Base-by-base conservation (phyloP, 176 grass and related monocot genomes). In the Lolium perenne region DNA sequence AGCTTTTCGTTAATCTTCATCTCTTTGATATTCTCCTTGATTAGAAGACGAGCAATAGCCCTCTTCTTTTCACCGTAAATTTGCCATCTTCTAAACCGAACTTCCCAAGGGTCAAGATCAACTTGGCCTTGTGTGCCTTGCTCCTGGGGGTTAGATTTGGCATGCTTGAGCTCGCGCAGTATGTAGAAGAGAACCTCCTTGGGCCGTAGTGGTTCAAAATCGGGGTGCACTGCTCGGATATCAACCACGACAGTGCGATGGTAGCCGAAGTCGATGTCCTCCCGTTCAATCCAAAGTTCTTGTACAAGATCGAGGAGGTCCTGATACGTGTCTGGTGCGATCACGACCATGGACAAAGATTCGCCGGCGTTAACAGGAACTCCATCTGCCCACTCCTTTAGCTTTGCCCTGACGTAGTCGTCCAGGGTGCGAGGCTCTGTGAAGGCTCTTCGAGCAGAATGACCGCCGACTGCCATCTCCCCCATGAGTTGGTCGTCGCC, bases 151-250 rank as follows among this genome's bases (percentile, higher is more conserved):
- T 20, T n/a, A 41, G 41, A 72, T 7, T 47, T 48, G 70, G 70
- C 11, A 48, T 0, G 70, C 70, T 73, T 73, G 43, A 73, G 70
- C 70, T 73, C n/a, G 0, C 70, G 41, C 70, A 73, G 5, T 22
- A 73, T 48, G n/a, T 73, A 72, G 69, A 72, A 72, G 69, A 72
- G 69, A 47, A 72, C 20, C 0, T 72, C 69, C 41, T 22, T 47
- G 41, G 69, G 10, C 2, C 41, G 41, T 47, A 47, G 41, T 20
- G 41, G 69, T 9, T 0, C 1, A 14, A 3, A 47, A 7, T 72
- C 0, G 5, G 0, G 69, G 20, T 72, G 69, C 69, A 72, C 41
- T 1, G 69, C 40, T 0, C 20, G 69, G 4, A 47, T 72, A 41
- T 72, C 69, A 22, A 72, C 41, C 40, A 72, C 4, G 40, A 72